Evolutionary conservation across 768 basidiomycete genomes (phyloP).

Genomic region (Auricularia sp.): DNA sequence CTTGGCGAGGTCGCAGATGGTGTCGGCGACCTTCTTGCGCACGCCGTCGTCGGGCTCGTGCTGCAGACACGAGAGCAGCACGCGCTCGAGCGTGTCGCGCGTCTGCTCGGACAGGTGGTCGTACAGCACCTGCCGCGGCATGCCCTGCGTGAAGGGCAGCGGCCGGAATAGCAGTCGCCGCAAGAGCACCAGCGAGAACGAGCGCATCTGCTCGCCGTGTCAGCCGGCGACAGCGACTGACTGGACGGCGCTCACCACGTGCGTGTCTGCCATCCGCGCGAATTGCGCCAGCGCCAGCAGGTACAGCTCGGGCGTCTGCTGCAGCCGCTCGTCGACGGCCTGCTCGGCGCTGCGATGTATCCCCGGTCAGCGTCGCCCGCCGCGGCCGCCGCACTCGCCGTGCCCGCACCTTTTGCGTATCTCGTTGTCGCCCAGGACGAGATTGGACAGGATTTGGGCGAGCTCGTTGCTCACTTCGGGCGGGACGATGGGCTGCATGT

Average conservation of each 20-base stretch:
- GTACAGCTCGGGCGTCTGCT: constrained; percentile 69
- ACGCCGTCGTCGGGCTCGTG: constrained; percentile 52
- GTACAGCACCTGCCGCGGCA: constrained; percentile 50
- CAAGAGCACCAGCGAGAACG: constrained; percentile 72
- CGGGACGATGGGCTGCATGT: constrained; percentile 11
- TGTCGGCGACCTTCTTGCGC: constrained; percentile 62
- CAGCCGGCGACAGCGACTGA: not conserved
- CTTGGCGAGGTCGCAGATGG: constrained; percentile 65
- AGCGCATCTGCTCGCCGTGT: constrained; percentile 54
- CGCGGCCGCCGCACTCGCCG: not conserved
- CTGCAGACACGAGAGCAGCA: constrained; percentile 57
- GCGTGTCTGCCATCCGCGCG: constrained; percentile 64
- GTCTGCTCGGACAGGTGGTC: constrained; percentile 64
- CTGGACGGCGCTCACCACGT: constrained; percentile 44
- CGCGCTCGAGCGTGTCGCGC: constrained; percentile 56
- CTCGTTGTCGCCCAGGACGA: constrained; percentile 74
- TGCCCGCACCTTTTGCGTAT: constrained; percentile 54
- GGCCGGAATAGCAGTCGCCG: constrained; percentile 68
- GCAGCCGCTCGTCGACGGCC: constrained; percentile 70
- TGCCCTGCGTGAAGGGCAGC: constrained; percentile 24
- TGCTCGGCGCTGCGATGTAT: constrained; percentile 51
- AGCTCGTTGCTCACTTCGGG: constrained; percentile 66
- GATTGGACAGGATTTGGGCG: constrained; percentile 76
- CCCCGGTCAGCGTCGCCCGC: not conserved
- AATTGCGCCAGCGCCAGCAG: constrained; percentile 72